Evolutionary conservation across 768 basidiomycete species (phyloP).

Genomic region (Rhizopogon rudus): DNA sequence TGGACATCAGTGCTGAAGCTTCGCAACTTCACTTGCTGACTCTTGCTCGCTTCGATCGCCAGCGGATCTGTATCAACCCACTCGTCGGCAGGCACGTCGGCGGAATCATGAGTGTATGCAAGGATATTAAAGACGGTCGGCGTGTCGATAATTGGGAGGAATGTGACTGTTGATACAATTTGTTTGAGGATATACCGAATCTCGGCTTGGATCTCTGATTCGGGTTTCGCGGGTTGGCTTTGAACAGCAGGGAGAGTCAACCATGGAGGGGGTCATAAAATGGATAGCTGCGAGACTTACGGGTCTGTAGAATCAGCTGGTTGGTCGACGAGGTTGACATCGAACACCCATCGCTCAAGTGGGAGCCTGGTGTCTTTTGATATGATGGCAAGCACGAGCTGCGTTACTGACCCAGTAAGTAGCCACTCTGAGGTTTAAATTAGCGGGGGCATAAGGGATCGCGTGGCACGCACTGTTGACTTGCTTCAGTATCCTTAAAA

Average conservation of each 20-base stretch:
- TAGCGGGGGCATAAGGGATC: not conserved
- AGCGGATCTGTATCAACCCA: conserved; percentile 96
- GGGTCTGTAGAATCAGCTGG: conserved; percentile 43
- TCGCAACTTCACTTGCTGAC: conserved; percentile 89
- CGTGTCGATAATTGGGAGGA: conserved; percentile 92
- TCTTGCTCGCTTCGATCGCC: conserved; percentile 89
- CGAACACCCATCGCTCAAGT: conserved; percentile 98
- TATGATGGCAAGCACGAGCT: conserved; percentile 93
- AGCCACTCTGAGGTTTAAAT: conserved; percentile 72
- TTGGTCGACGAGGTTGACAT: conserved; percentile 79
- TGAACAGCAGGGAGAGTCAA: not conserved
- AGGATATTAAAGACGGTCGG: conserved; percentile 97
- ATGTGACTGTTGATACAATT: conserved; percentile 95
- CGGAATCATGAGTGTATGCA: conserved; percentile 89
- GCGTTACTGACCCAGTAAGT: conserved; percentile 84
- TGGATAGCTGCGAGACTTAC: conserved; percentile 33
- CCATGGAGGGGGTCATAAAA: not conserved
- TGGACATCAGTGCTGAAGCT: conserved; percentile 99
- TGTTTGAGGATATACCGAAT: conserved; percentile 98
- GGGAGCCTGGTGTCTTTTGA: conserved; percentile 90
- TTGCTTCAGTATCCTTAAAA: conserved; percentile 79
- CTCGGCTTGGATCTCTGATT: conserved; percentile 92
- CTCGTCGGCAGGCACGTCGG: conserved; percentile 86
- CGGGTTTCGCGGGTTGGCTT: conserved; percentile 62
- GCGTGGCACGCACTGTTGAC: conserved; percentile 68